These are phyloP conservation scores for Solanum commersonii DNA, from an alignment of 257 asterid genomes.

Conservation along the genomic window DNA sequence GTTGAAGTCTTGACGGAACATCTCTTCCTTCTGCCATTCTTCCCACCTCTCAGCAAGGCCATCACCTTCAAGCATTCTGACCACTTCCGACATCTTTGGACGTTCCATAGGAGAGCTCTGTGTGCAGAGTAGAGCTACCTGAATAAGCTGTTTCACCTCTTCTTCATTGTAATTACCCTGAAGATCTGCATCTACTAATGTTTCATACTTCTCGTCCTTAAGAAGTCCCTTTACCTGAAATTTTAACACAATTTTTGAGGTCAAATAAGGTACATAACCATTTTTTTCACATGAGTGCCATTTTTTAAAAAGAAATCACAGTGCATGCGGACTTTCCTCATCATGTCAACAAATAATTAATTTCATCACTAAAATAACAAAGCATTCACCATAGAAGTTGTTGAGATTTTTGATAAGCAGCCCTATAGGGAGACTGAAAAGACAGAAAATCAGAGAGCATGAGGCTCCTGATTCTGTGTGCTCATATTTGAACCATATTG, in stretches of 20 bases:
- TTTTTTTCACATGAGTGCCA: background rate
- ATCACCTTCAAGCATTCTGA: slow-evolving; percentile 89
- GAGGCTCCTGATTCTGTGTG: background rate
- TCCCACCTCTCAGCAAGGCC: slow-evolving; percentile 98
- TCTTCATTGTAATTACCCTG: slow-evolving; percentile 55
- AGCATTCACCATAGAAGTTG: background rate
- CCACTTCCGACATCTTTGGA: slow-evolving; percentile 91
- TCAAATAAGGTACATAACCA: background rate
- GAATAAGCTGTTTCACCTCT: slow-evolving; percentile 81
- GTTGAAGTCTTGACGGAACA: slow-evolving; percentile 57
- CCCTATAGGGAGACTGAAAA: background rate
- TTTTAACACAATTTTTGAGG: background rate
- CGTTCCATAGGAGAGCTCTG: slow-evolving; percentile 65
- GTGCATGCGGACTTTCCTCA: background rate
- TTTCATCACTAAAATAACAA: background rate
- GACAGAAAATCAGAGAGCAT: background rate
- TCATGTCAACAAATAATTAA: background rate
- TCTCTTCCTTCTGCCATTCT: slow-evolving; percentile 90
- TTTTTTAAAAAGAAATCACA: background rate
- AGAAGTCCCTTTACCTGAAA: slow-evolving; percentile 77
- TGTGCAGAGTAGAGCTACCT: slow-evolving; percentile 87
- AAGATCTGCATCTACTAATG: slow-evolving; percentile 68
- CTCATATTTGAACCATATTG: background rate
- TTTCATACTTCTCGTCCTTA: slow-evolving; percentile 66
- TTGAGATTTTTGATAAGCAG: background rate